These are phyloP conservation scores for Aspergillus heteromorphus DNA, from an alignment of 495 filamentous ascomycete genomes.

Conservation along the genomic window DNA sequence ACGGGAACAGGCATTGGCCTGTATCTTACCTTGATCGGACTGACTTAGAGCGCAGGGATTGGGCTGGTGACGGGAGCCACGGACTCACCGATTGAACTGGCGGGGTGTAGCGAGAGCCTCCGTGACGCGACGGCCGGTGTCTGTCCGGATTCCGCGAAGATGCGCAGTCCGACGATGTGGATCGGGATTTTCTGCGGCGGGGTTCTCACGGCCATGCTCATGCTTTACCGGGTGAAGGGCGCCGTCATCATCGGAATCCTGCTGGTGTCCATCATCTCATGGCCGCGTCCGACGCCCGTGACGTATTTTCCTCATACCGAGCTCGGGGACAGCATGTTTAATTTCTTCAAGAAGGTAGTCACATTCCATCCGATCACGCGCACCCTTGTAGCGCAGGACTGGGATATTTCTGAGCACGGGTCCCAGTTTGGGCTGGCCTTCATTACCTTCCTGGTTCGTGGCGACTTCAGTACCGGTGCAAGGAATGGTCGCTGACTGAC, in stretches of 20 bases:
- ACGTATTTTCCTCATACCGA: constrained; percentile 72
- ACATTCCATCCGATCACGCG: constrained; percentile 69
- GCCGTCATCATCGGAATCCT: constrained; percentile 76
- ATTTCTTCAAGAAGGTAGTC: constrained; percentile 81
- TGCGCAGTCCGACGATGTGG: constrained; percentile 76
- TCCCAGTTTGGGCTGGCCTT: constrained; percentile 70
- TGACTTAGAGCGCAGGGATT: constrained; percentile 75
- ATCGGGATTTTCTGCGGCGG: constrained; percentile 79
- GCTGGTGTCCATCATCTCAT: constrained; percentile 77
- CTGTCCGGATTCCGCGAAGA: constrained; percentile 53
- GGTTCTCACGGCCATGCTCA: constrained; percentile 65
- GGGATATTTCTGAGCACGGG: constrained; percentile 58
- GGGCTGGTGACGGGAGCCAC: constrained; percentile 59
- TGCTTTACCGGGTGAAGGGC: constrained; percentile 80
- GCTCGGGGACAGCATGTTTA: constrained; percentile 59
- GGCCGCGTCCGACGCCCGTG: constrained; percentile 66
- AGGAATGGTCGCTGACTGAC: constrained; percentile 1
- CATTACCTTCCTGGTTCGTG: constrained; percentile 58
- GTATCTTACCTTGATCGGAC: constrained; percentile 73
- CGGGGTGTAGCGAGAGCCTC: constrained; percentile 50
- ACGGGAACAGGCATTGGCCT: constrained; percentile 76
- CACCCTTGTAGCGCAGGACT: constrained; percentile 60
- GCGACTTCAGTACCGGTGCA: neutral
- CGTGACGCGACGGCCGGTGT: constrained; percentile 36
- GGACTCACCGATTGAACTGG: constrained; percentile 59